A percentile compares a stretch with the other conserved stretches of the same genome.
Evolutionary conservation across 768 basidiomycete species (phyloP).

Genomic region (Multifurca ochricompacta): DNA sequence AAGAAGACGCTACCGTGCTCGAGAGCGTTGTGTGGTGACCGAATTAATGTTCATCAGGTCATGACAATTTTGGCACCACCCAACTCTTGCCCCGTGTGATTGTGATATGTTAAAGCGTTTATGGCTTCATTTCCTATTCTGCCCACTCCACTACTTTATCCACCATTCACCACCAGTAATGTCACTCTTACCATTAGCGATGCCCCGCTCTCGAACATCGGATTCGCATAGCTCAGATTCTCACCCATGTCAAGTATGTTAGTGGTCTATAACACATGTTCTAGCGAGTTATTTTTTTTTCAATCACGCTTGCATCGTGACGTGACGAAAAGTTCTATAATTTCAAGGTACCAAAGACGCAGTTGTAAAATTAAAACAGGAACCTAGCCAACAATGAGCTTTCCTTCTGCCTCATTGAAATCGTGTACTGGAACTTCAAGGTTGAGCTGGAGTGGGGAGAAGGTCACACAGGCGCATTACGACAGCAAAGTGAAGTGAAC

Average conservation of each 20-base stretch:
- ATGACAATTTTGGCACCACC: conserved; percentile 1
- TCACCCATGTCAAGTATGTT: conserved; percentile 1
- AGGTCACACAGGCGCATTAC: neutral
- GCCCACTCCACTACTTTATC: neutral
- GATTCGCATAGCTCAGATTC: conserved; percentile 3
- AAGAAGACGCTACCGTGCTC: conserved; percentile 26
- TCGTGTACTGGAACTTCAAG: conserved; percentile 87
- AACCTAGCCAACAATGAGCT: conserved; percentile 73
- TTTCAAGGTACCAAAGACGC: neutral
- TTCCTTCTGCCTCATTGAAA: conserved; percentile 81
- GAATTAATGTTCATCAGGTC: neutral
- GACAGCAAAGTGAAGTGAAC: conserved; percentile 26
- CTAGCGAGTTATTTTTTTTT: neutral
- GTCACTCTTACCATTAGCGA: conserved; percentile 10
- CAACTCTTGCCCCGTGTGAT: neutral
- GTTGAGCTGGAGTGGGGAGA: conserved; percentile 55
- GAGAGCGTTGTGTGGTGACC: conserved; percentile 28
- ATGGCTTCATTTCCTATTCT: neutral
- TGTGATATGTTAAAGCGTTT: neutral
- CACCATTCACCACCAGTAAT: conserved; percentile 6
- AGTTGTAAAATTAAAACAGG: neutral
- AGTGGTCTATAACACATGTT: neutral
- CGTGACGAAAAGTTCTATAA: conserved; percentile 8
- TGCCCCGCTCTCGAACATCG: neutral
- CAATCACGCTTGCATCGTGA: neutral